Percentiles rank a stretch among this genome's conserved stretches.
Evolutionary conservation across 2,329 filamentous ascomycete genomes (phyloP).

Genomic region (Ceratocystis colombiana): DNA sequence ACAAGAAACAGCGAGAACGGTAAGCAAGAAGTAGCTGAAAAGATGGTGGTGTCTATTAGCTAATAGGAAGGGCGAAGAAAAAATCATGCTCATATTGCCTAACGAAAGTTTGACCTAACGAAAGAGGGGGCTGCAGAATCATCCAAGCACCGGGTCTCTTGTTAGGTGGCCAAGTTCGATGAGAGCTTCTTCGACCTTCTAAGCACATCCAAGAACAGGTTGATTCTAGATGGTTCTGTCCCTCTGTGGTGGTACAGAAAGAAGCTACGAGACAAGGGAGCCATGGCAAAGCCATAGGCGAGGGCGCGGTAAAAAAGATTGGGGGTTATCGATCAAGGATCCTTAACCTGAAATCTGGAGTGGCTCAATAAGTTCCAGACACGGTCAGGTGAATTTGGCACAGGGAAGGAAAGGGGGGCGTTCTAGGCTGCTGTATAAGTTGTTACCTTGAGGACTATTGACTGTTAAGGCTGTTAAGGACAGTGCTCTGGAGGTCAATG

Average conservation of each 20-base stretch:
- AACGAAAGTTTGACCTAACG: too few species aligned
- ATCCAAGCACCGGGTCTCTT: neutral
- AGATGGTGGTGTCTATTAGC: too few species aligned
- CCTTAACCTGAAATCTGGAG: neutral
- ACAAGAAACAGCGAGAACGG: too few species aligned
- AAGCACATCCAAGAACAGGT: neutral
- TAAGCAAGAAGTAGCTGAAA: too few species aligned
- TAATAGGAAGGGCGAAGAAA: too few species aligned
- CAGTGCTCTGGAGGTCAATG: too few species aligned
- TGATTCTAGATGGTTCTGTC: conserved; percentile 16
- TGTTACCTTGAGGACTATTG: neutral
- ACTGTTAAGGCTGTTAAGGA: neutral
- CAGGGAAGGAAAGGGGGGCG: neutral
- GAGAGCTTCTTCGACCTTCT: neutral
- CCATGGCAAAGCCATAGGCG: neutral
- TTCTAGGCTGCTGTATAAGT: neutral
- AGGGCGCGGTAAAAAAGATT: neutral
- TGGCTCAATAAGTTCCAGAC: neutral
- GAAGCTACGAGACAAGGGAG: neutral
- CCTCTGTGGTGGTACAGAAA: conserved; percentile 4
- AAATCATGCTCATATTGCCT: too few species aligned
- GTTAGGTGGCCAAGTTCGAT: too few species aligned
- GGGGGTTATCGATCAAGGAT: neutral
- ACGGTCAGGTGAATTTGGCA: neutral
- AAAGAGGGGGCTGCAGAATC: too few species aligned